These are phyloP conservation scores for Teratosphaeria pseudoeucalypti DNA, from an alignment of 2,329 filamentous ascomycete species.

Conservation along the genomic window DNA sequence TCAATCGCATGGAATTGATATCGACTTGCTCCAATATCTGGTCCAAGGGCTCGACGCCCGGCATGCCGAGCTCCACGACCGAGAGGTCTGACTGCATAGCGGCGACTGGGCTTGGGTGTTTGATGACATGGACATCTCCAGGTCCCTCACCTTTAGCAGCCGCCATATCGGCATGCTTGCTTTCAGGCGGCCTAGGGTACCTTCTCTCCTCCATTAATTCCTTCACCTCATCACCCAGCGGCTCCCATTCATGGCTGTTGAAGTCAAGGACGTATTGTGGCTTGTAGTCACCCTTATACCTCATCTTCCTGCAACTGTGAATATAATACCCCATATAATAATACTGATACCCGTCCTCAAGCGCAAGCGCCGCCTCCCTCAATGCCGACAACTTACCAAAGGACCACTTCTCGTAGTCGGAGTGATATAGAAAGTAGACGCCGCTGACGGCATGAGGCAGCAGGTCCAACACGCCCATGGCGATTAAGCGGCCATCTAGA, in stretches of 20 bases:
- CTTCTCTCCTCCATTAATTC: constrained; percentile 42
- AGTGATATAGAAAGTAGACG: constrained; percentile 75
- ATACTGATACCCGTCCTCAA: constrained; percentile 59
- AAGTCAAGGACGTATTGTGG: constrained; percentile 68
- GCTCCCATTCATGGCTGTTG: constrained; percentile 26
- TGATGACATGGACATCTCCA: constrained; percentile 13
- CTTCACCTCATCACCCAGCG: constrained; percentile 22
- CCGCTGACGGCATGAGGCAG: constrained; percentile 67
- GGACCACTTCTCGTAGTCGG: constrained; percentile 57
- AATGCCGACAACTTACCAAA: constrained; percentile 70
- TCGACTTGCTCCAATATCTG: constrained; percentile 44
- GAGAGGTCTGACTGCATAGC: constrained; percentile 30
- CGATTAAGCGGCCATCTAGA: constrained; percentile 63
- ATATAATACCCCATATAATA: constrained; percentile 85
- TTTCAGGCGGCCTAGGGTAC: constrained; percentile 40
- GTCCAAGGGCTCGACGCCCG: constrained; percentile 50
- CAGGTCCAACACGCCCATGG: constrained; percentile 66
- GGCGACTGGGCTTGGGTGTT: constrained; percentile 18
- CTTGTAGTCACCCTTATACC: constrained; percentile 70
- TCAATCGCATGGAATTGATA: constrained; percentile 50
- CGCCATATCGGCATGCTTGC: constrained; percentile 8
- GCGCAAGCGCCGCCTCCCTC: constrained; percentile 59
- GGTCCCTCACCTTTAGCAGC: background rate
- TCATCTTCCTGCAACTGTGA: constrained; percentile 71
- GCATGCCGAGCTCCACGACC: constrained; percentile 54